A percentile compares a stretch with the other conserved stretches of the same genome.
Conservation (phyloP, 225 moss, liverwort and hornwort species). For the Polytrichum formosum region DNA sequence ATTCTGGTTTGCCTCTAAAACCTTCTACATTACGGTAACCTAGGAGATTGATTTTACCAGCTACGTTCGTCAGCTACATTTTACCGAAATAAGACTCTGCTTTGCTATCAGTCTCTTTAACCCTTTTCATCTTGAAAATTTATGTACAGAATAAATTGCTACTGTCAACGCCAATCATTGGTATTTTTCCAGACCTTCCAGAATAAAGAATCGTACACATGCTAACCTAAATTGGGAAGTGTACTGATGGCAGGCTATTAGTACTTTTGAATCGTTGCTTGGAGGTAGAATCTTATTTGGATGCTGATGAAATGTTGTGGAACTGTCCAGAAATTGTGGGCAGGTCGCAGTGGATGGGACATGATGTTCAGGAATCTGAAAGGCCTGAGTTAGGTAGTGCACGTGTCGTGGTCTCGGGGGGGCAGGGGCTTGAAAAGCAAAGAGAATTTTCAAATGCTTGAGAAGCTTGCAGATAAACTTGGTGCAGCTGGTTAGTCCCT, state of each 20-base stretch:
- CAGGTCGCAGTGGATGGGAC: slow-evolving; percentile 85
- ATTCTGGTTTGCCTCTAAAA: slow-evolving; percentile 45
- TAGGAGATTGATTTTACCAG: background rate
- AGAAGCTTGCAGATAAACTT: slow-evolving; percentile 86
- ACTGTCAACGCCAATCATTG: too few relatives aligned
- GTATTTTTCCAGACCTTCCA: too few relatives aligned
- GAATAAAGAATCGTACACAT: too few relatives aligned
- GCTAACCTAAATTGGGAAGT: too few relatives aligned
- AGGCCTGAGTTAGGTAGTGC: slow-evolving; percentile 90
- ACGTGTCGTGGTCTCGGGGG: slow-evolving; percentile 81
- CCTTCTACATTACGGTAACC: background rate
- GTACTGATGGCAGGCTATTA: too few relatives aligned
- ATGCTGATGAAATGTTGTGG: background rate
- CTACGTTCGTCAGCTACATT: too few relatives aligned
- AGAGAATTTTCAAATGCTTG: slow-evolving; percentile 89
- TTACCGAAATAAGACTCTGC: too few relatives aligned
- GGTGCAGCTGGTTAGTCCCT: slow-evolving; percentile 74
- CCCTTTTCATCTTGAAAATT: too few relatives aligned
- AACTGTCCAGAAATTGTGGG: slow-evolving; percentile 47
- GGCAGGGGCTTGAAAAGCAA: slow-evolving; percentile 81
- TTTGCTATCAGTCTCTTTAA: too few relatives aligned
- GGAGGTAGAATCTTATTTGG: background rate
- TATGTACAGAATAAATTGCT: too few relatives aligned
- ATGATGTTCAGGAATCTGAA: slow-evolving; percentile 71
- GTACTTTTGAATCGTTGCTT: background rate